Evolutionary conservation across 1,139 yeast species (phyloP).

Genomic region (Scheffersomyces insectosa): DNA sequence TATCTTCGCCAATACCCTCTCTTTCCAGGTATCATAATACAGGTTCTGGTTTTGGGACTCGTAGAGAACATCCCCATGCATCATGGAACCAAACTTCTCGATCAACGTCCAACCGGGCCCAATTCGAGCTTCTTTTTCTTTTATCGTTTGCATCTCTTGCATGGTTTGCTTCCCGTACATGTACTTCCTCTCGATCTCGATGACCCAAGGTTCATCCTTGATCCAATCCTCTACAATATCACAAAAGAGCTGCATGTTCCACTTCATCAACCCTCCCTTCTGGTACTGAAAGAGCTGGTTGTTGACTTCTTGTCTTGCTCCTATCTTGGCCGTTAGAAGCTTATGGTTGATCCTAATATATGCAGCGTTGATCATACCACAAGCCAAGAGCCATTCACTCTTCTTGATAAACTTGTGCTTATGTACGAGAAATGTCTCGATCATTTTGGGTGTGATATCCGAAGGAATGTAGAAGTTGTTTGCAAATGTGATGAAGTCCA

Average conservation of each 20-base stretch:
- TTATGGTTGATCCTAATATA: slow-evolving; percentile 55
- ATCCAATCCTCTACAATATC: slow-evolving; percentile 54
- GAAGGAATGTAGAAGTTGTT: slow-evolving; percentile 64
- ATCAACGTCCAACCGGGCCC: slow-evolving; percentile 36
- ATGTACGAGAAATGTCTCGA: slow-evolving; percentile 52
- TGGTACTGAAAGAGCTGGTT: slow-evolving; percentile 55
- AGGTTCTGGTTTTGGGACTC: slow-evolving; percentile 27
- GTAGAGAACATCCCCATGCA: slow-evolving; percentile 31
- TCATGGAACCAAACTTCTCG: slow-evolving; percentile 38
- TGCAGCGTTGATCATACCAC: slow-evolving; percentile 64
- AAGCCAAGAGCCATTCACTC: slow-evolving; percentile 67
- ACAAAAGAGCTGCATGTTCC: slow-evolving; percentile 53
- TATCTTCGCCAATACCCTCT: slow-evolving; percentile 1
- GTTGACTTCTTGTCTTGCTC: slow-evolving; percentile 48
- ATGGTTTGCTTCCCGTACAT: slow-evolving; percentile 30
- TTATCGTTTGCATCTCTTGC: slow-evolving; percentile 19
- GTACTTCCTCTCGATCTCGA: slow-evolving; percentile 42
- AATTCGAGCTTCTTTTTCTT: slow-evolving; percentile 30
- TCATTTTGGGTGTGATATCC: slow-evolving; percentile 47
- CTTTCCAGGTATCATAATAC: slow-evolving; percentile 38
- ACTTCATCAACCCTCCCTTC: slow-evolving; percentile 49
- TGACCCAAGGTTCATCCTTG: slow-evolving; percentile 56
- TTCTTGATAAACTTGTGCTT: slow-evolving; percentile 51
- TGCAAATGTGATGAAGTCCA: slow-evolving; percentile 58
- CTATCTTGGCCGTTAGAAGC: slow-evolving; percentile 44